Evolutionary conservation across 495 filamentous ascomycete species (phyloP).

Genomic region (Aspergillus panamensis): DNA sequence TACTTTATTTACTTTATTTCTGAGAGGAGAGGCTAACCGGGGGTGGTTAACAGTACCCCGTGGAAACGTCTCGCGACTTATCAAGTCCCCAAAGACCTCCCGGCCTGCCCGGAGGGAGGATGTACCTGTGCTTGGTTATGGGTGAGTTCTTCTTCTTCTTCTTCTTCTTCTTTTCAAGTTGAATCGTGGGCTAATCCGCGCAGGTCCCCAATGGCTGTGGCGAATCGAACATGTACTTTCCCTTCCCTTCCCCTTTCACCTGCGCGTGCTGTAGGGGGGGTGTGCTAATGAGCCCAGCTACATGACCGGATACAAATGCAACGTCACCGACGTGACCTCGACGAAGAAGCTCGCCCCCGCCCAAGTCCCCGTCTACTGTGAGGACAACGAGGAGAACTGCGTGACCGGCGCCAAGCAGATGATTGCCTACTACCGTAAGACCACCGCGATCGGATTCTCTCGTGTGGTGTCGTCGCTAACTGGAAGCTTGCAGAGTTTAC

Average conservation of each 20-base stretch:
- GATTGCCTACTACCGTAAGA: constrained; percentile 47
- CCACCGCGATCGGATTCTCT: background rate
- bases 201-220: constrained; percentile 49
- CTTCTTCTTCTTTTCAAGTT: background rate
- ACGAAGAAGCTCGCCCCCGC: constrained; percentile 38
- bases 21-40: background rate
- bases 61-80: constrained; percentile 50
- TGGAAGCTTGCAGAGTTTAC: constrained; percentile 14
- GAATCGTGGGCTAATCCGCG: background rate
- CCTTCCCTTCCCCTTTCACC: background rate
- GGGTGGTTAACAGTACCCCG: constrained; percentile 41
- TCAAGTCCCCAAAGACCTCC: constrained; percentile 42
- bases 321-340: constrained; percentile 43
- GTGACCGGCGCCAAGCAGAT: constrained; percentile 54
- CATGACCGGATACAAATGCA: constrained; percentile 55
- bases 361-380: constrained; percentile 43
- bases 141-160: constrained; percentile 17
- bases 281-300: constrained; percentile 26
- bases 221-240: constrained; percentile 36
- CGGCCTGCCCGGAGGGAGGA: constrained; percentile 46
- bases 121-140: constrained; percentile 58
- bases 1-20: no score
- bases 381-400: constrained; percentile 39
- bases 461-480: no score
- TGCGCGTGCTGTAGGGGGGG: background rate